Conservation (phyloP, 1,284 basidiomycete genomes). For the Clitocybe nebularis region DNA sequence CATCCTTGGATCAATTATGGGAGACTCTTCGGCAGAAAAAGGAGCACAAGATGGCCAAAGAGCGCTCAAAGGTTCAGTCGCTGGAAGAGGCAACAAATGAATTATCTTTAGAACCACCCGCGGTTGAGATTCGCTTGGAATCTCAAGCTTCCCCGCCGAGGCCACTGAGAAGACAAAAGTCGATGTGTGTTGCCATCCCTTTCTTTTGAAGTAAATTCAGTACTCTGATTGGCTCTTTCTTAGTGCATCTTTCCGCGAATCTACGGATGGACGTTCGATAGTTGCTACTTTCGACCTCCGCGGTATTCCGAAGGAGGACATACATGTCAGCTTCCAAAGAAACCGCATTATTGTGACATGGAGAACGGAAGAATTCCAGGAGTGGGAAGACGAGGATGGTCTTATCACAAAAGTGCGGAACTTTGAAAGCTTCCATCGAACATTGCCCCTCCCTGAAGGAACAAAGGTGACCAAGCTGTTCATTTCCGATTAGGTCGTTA, state of each 20-base stretch:
- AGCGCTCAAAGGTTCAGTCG: conserved; percentile 64
- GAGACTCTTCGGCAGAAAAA: conserved; percentile 57
- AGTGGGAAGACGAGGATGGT: conserved; percentile 57
- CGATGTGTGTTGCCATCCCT: conserved; percentile 40
- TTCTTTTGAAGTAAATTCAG: conserved; percentile 7
- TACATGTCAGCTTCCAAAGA: conserved; percentile 67
- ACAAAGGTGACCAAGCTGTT: conserved; percentile 34
- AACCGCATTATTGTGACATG: conserved; percentile 65
- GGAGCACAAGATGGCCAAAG: conserved; percentile 56
- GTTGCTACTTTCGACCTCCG: conserved; percentile 55
- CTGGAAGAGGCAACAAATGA: conserved; percentile 41
- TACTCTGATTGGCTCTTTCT: too few species aligned
- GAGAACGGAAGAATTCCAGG: conserved; percentile 51
- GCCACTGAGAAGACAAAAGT: conserved; percentile 49
- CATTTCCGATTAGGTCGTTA: neutral
- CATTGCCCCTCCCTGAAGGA: conserved; percentile 42
- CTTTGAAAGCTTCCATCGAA: conserved; percentile 38
- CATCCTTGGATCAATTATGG: conserved; percentile 59
- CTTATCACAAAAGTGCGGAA: conserved; percentile 57
- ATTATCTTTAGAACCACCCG: conserved; percentile 26
- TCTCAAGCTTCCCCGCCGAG: conserved; percentile 30
- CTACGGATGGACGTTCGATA: conserved; percentile 59
- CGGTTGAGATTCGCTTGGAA: conserved; percentile 30
- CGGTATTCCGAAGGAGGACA: conserved; percentile 63
- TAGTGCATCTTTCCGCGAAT: conserved; percentile 64